Conservation (phyloP, 2,329 filamentous ascomycete species). For the Pseudomassariella vexata region DNA sequence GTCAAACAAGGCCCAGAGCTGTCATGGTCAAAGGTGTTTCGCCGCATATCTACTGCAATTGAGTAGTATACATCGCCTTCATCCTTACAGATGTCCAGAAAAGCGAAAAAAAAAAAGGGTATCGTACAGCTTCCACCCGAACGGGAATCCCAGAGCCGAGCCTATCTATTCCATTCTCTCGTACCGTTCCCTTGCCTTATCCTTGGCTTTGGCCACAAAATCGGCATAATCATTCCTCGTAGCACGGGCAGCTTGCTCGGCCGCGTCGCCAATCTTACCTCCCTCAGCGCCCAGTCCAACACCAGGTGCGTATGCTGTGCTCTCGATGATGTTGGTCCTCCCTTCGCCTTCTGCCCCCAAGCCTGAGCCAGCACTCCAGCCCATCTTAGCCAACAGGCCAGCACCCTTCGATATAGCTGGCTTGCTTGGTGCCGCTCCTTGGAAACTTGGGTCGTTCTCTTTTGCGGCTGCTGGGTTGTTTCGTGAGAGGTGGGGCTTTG, state of each 20-base stretch:
- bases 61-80: too few relatives aligned
- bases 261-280: slow-evolving; percentile 63
- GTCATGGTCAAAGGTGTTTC: too few relatives aligned
- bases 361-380: slow-evolving; percentile 61
- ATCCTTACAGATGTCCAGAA: too few relatives aligned
- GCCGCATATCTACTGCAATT: too few relatives aligned
- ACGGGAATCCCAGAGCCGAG: too few relatives aligned
- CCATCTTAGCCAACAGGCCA: slow-evolving; percentile 66
- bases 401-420: slow-evolving; percentile 55
- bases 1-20: too few relatives aligned
- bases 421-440: slow-evolving; percentile 26
- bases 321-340: slow-evolving; percentile 57
- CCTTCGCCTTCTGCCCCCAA: slow-evolving; percentile 59
- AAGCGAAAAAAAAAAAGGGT: too few relatives aligned
- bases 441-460: slow-evolving; percentile 29
- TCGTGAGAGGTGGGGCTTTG: slow-evolving; percentile 25
- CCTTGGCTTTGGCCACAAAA: slow-evolving; percentile 60
- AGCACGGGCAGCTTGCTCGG: slow-evolving; percentile 54
- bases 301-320: slow-evolving; percentile 60
- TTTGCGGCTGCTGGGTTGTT: slow-evolving; percentile 22
- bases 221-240: slow-evolving; percentile 55
- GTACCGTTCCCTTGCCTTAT: slow-evolving; percentile 61
- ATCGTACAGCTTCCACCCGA: too few relatives aligned
- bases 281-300: slow-evolving; percentile 66
- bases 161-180: slow-evolving; percentile 45